Conservation (phyloP, 2,329 filamentous ascomycete genomes). For the Epichloe festucae region DNA sequence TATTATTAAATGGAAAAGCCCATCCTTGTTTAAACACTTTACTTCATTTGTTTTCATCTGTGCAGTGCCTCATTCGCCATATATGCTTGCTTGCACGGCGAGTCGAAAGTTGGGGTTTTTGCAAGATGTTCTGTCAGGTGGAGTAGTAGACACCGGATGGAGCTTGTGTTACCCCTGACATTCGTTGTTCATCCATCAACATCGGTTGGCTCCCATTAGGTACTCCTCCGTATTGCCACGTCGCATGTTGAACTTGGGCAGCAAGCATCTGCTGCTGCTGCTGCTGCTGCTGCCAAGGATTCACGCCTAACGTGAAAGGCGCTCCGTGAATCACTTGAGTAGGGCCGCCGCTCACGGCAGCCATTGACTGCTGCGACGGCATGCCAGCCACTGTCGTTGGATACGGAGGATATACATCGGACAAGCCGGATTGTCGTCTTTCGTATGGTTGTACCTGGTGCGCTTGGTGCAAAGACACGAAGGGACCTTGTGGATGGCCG, state of each 20-base stretch:
- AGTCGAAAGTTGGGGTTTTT: background rate
- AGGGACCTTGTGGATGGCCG: conserved; percentile 24
- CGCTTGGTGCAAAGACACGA: conserved; percentile 26
- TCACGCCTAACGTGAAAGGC: conserved; percentile 21
- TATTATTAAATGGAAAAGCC: background rate
- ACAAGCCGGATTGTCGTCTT: conserved; percentile 26
- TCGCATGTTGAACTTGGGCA: conserved; percentile 9
- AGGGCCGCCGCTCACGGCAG: conserved; percentile 14
- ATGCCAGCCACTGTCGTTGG: conserved; percentile 24
- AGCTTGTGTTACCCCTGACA: conserved; percentile 6
- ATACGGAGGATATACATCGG: conserved; percentile 31
- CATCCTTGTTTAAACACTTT: background rate
- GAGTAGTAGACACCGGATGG: conserved; percentile 10
- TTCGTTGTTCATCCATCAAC: conserved; percentile 8
- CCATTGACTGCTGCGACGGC: conserved; percentile 21
- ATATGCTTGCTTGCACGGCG: background rate
- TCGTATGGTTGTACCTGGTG: conserved; percentile 27
- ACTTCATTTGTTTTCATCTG: background rate
- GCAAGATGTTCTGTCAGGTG: background rate
- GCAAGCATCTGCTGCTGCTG: conserved; percentile 24
- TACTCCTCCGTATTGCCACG: conserved; percentile 24
- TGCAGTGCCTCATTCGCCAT: background rate
- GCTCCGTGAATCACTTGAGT: conserved; percentile 23
- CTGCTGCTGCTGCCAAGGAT: conserved; percentile 31
- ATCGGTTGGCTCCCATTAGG: conserved; percentile 4